phyloP scores from a whole-genome alignment of 768 basidiomycete species.

The Termitomyces sp. region DNA sequence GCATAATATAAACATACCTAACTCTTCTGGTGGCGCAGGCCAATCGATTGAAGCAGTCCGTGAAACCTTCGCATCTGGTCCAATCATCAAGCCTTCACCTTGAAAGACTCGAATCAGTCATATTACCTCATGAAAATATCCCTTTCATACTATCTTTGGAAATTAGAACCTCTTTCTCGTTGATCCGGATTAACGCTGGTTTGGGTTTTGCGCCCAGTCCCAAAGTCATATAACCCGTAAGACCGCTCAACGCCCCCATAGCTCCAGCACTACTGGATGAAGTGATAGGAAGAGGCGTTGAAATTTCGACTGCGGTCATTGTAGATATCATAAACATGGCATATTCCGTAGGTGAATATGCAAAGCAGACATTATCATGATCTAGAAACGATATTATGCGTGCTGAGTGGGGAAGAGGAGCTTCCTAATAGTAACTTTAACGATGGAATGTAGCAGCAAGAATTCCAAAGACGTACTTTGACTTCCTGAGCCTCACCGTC shows the following conservation, averaged over 20 bases:
- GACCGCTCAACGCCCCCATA: constrained; percentile 72
- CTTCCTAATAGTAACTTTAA: constrained; percentile 52
- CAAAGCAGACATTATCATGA: constrained; percentile 58
- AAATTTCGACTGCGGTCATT: constrained; percentile 51
- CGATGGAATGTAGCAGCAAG: background rate
- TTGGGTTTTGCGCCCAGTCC: constrained; percentile 73
- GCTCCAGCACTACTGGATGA: constrained; percentile 39
- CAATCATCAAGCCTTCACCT: constrained; percentile 65
- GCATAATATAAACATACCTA: constrained; percentile 33
- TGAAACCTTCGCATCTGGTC: constrained; percentile 49
- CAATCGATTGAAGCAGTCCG: constrained; percentile 54
- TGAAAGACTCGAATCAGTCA: constrained; percentile 20
- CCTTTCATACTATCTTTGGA: constrained; percentile 68
- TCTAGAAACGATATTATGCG: constrained; percentile 74
- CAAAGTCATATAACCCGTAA: constrained; percentile 83
- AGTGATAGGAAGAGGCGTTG: constrained; percentile 40
- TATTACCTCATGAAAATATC: background rate
- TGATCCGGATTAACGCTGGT: constrained; percentile 50
- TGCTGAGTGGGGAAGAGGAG: constrained; percentile 83
- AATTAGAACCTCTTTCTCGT: constrained; percentile 61
- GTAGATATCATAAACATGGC: constrained; percentile 65
- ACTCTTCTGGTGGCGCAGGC: constrained; percentile 80
- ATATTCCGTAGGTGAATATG: constrained; percentile 75
- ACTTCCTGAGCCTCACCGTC: constrained; percentile 74
- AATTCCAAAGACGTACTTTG: constrained; percentile 40